Evolutionary conservation across 129 eudicot genomes (phyloP).

Genomic region (Helianthus tuberosus): DNA sequence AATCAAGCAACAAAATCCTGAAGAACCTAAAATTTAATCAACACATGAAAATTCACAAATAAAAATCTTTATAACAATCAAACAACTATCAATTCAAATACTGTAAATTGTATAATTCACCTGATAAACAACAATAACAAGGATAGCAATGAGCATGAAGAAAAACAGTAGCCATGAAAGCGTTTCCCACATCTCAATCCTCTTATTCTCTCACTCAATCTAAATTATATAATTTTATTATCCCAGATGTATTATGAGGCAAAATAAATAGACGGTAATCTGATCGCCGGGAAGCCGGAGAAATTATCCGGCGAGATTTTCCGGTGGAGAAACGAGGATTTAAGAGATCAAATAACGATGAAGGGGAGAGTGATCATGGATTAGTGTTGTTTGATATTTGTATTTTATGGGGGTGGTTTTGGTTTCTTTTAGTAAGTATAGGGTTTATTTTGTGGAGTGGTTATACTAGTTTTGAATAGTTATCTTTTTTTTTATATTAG

Average conservation of each 20-base stretch:
- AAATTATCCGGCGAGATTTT: conserved; percentile 5
- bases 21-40: no score
- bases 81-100: neutral
- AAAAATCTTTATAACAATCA: neutral
- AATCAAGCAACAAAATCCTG: no score
- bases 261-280: conserved; percentile 2
- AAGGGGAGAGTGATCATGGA: conserved; percentile 9
- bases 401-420: conserved; percentile 15
- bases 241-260: neutral
- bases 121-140: conserved; percentile 34
- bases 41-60: neutral
- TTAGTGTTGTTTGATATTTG: neutral
- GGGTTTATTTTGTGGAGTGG: conserved; percentile 5
- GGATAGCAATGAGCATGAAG: conserved; percentile 28
- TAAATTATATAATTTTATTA: neutral
- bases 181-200: conserved; percentile 34
- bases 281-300: conserved; percentile 4
- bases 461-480: neutral
- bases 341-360: neutral
- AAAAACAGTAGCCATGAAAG: conserved; percentile 34
- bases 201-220: neutral
- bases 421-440: conserved; percentile 20
- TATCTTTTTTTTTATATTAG: no score
- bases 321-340: conserved; percentile 13
- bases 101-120: neutral